Evolutionary conservation across 768 basidiomycete genomes (phyloP).

Genomic region (Macrolepiota fuliginosa): DNA sequence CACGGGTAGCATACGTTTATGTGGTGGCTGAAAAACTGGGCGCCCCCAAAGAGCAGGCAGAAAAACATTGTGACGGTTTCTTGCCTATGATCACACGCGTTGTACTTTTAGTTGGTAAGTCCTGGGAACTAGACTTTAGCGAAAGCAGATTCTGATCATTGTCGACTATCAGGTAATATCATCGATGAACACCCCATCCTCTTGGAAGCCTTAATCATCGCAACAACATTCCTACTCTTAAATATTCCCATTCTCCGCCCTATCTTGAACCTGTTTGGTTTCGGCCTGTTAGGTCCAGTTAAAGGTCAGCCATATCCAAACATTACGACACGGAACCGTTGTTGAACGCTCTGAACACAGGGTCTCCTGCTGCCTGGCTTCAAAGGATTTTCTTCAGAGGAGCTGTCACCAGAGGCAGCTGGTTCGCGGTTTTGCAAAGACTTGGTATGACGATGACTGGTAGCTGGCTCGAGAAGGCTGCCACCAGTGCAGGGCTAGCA

Average conservation of each 20-base stretch:
- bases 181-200: too few relatives aligned
- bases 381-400: slow-evolving; percentile 32
- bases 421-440: slow-evolving; percentile 30
- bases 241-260: slow-evolving; percentile 26
- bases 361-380: slow-evolving; percentile 31
- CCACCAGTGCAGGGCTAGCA: background rate
- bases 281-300: slow-evolving; percentile 28
- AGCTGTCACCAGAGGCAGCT: slow-evolving; percentile 25
- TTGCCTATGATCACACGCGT: too few relatives aligned
- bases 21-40: background rate
- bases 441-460: slow-evolving; percentile 22
- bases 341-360: slow-evolving; percentile 16
- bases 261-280: slow-evolving; percentile 30
- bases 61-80: background rate
- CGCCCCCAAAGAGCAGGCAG: slow-evolving; percentile 7
- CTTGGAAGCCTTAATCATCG: too few relatives aligned
- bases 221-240: slow-evolving; percentile 24
- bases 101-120: too few relatives aligned
- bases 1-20: slow-evolving; percentile 2
- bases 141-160: too few relatives aligned
- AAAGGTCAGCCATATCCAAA: slow-evolving; percentile 24
- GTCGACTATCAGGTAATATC: too few relatives aligned
- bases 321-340: too few relatives aligned
- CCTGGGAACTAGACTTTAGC: too few relatives aligned
- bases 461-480: background rate